Percentiles rank a stretch among this genome's conserved stretches.
Evolutionary conservation across 345 rosid genomes (phyloP).

Genomic region (Pseudoturritis turrita): DNA sequence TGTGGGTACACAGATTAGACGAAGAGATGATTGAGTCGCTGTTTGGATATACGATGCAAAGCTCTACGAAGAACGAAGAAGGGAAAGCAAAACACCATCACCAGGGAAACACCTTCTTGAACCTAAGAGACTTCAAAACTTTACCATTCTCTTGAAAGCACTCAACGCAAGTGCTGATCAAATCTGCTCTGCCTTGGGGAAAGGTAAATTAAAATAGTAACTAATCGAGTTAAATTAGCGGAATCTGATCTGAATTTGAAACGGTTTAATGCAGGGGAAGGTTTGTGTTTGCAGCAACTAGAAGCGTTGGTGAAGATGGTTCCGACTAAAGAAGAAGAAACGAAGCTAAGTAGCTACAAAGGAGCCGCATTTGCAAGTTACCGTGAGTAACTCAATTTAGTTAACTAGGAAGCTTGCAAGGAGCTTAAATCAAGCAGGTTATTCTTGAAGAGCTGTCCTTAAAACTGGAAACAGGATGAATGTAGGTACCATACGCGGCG

Average conservation of each 20-base stretch:
- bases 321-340: conserved; percentile 88
- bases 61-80: conserved; percentile 57
- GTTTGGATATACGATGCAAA: conserved; percentile 73
- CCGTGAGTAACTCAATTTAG: conserved; percentile 14
- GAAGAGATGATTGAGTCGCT: conserved; percentile 99
- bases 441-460: conserved; percentile 83
- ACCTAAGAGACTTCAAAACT: conserved; percentile 86
- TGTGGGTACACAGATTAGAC: conserved; percentile 55
- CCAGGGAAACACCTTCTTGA: conserved; percentile 91
- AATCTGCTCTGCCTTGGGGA: conserved; percentile 66
- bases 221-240: not conserved
- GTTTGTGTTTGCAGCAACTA: conserved; percentile 67
- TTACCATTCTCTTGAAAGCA: conserved; percentile 87
- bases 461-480: conserved; percentile 99
- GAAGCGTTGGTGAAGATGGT: conserved; percentile 93
- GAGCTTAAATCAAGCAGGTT: conserved; percentile 88
- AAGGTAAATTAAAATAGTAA: conserved; percentile 46
- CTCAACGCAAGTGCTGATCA: conserved; percentile 69
- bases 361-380: conserved; percentile 45
- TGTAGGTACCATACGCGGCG: conserved; percentile 94
- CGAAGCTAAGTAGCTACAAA: conserved; percentile 57
- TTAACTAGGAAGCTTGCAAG: conserved; percentile 84
- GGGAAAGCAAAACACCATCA: conserved; percentile 78
- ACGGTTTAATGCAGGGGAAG: conserved; percentile 44
- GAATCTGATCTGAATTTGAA: not conserved